Evolutionary conservation across 805 yeast genomes (phyloP).

Genomic region (Wickerhamiella azymoides): DNA sequence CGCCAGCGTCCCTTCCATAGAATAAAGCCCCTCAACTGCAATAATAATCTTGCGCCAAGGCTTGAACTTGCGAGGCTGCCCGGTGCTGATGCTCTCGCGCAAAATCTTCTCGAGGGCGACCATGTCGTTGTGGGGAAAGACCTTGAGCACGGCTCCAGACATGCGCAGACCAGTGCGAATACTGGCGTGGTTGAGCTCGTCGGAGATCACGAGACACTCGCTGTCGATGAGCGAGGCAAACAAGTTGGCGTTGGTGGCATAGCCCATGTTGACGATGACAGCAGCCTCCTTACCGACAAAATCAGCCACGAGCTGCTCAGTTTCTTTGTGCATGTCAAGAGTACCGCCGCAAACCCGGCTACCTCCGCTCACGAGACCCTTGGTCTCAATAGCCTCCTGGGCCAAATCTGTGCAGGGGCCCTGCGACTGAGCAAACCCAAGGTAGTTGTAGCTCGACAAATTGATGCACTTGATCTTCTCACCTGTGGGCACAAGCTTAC

Average conservation of each 20-base stretch:
- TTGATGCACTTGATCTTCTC: slow-evolving; percentile 69
- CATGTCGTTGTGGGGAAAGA: slow-evolving; percentile 88
- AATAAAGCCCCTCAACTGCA: slow-evolving; percentile 83
- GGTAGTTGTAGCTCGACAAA: slow-evolving; percentile 79
- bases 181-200: slow-evolving; percentile 89
- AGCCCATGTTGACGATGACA: slow-evolving; percentile 81
- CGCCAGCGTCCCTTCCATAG: slow-evolving; percentile 64
- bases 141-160: slow-evolving; percentile 85
- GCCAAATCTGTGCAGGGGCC: slow-evolving; percentile 84
- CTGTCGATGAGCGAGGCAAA: slow-evolving; percentile 74
- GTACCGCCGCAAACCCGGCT: slow-evolving; percentile 67
- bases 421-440: slow-evolving; percentile 94
- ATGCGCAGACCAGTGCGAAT: slow-evolving; percentile 88
- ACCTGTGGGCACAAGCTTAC: slow-evolving; percentile 61
- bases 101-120: slow-evolving; percentile 56
- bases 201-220: slow-evolving; percentile 86
- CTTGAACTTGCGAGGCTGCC: slow-evolving; percentile 91
- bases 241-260: slow-evolving; percentile 83
- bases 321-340: slow-evolving; percentile 52
- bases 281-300: slow-evolving; percentile 88
- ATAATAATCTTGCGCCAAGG: slow-evolving; percentile 77
- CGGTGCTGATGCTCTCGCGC: slow-evolving; percentile 77
- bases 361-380: slow-evolving; percentile 70
- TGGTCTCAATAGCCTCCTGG: slow-evolving; percentile 42
- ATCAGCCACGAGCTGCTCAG: slow-evolving; percentile 66